Base-by-base conservation (phyloP, 352 stramenopile genomes). In the Globisporangium parvum region DNA sequence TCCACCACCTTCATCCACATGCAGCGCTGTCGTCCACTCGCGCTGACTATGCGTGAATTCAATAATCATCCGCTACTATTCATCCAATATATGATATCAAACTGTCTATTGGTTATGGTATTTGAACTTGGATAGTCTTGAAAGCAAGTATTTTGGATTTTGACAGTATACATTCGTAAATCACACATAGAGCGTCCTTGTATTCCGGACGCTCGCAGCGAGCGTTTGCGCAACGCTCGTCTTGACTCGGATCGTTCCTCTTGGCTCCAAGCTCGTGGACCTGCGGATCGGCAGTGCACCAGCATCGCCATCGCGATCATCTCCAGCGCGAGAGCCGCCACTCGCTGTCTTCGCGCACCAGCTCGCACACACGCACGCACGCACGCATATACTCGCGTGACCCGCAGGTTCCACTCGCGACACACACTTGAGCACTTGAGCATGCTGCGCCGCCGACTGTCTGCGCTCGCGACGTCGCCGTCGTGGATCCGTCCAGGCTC, bases 401-500 rank as follows among this genome's bases (percentile, higher is more conserved):
- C 26, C 3, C 3, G 26, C 26, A 31, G 26, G 26, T 31, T 31
- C 26, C 26, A 31, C 3, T 31, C 6, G 6, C 0, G 39, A 24
- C 28, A n/a, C 9, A 26, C 44, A 26, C 18, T 28, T 56, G 24
- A n/a, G 31, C 35, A 17, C 17, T 10, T 31, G 24, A 40, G 17
- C 47, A 86, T 86, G 81, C 69, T 75, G 41, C 65, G 67, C 21
- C 66, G 69, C 51, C 53, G 66, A 41, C 35, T 79, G 1, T 70
- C 64, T 6, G 70, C 67, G 21, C 49, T 80, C 23, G 46, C 67
- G 4, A 49, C 55, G n/a, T 33, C 62, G 24, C 59, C 65, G 9
- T 69, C 71, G 26, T 93, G 82, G 82, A 71, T 88, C 41, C 80
- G 82, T 14, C 77, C 82, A 1, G 79, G 73, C 18, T 74, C 82